Evolutionary conservation across 129 eudicot genomes (phyloP), one percentile per base, ranked within the genome.

Genomic region (Flaveria robusta): DNA sequence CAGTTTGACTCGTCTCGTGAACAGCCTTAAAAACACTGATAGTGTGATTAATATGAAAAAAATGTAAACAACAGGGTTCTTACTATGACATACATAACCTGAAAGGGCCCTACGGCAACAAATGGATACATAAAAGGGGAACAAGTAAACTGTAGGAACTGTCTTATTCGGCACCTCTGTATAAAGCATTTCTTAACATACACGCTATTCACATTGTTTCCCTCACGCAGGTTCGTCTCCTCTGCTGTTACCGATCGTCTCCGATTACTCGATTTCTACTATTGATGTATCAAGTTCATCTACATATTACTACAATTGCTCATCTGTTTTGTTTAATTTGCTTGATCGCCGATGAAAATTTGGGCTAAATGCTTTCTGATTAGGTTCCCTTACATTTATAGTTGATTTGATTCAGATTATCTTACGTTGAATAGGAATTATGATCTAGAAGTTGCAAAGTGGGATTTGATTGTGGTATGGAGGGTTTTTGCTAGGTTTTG

Each of bases 171-270:
- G 52, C 37, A 56, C 46, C 46, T 26, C 4, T 45, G 27, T 70
- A 13, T 5, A 66, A 13, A 50, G 27, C 45, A 65, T 72, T 72
- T 42, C 77, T 71, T 49, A 50, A 37, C 3, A 46, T 41, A 29
- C 78, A 79, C 83, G 68, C 83, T 64, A 72, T 20, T 24, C 46
- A 42, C 66, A 79, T 79, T 79, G 58, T 64, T 65, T 19, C 39
- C 43, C 45, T 78, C 71, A 71, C 78, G 68, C 83, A 71, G 83
- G 66, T 62, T 51, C 42, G 19, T 67, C 67, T 72, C 74, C 54
- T n/a, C n/a, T 65, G 20, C 58, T 64, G 9, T 72, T 41, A 49
- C 22, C 73, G 49, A 39, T 62, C 52, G 20, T 78, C 76, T 70
- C 68, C 55, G 72, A 78, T 78, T 55, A 78, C 65, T 49, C 60